phyloP scores from a whole-genome alignment of 805 yeast genomes.

The Cyberlindnera petersonii region DNA sequence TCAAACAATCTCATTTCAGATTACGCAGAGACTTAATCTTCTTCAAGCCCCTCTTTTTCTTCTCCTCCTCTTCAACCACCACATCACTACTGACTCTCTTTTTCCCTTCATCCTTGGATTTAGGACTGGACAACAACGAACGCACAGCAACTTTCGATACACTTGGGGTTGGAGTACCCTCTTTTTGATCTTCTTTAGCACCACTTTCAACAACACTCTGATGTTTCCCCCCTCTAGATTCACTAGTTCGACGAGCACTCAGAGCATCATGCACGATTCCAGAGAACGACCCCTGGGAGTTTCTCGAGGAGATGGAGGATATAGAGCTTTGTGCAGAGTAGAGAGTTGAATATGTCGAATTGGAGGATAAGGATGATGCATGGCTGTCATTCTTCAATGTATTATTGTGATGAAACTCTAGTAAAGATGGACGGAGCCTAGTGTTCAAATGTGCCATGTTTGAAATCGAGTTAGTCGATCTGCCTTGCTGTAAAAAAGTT shows the following conservation, averaged over 20 bases:
- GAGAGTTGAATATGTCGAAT: conserved; percentile 18
- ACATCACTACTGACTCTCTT: conserved; percentile 3
- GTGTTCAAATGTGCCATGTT: conserved; percentile 17
- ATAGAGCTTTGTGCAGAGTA: conserved; percentile 26
- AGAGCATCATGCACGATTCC: conserved; percentile 7
- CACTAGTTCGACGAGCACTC: neutral
- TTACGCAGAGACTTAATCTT: conserved; percentile 7
- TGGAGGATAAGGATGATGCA: conserved; percentile 21
- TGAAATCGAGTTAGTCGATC: conserved; percentile 15
- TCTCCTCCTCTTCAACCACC: conserved; percentile 2
- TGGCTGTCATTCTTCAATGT: conserved; percentile 4
- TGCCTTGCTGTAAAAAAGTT: conserved; percentile 3
- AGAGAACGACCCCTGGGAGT: conserved; percentile 20
- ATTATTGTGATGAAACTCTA: conserved; percentile 19
- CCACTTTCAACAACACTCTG: neutral
- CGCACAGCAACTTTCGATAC: conserved; percentile 19
- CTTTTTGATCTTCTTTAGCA: neutral
- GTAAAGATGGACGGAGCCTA: conserved; percentile 25
- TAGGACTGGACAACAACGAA: conserved; percentile 21
- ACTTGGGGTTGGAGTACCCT: neutral
- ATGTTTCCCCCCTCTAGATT: neutral
- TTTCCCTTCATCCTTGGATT: conserved; percentile 1
- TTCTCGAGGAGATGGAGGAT: conserved; percentile 25
- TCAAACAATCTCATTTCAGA: conserved; percentile 2
- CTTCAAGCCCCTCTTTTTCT: conserved; percentile 4